Conservation (phyloP, 306 rosid species). For the Trifolium fragiferum region DNA sequence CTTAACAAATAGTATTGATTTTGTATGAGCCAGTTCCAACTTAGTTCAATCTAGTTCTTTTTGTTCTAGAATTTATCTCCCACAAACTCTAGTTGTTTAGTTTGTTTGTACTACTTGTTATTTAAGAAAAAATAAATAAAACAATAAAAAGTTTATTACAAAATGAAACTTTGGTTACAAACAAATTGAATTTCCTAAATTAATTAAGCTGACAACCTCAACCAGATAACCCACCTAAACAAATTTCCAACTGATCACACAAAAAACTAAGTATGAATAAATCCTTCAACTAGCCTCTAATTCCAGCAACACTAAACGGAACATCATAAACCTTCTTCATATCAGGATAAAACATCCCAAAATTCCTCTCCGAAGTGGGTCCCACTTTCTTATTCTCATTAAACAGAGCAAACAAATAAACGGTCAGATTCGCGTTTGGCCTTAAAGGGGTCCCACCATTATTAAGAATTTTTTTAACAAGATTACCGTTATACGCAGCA, state of each 20-base stretch:
- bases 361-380: constrained; percentile 84
- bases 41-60: no score
- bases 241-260: constrained; percentile 11
- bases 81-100: no score
- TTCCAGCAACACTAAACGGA: constrained; percentile 66
- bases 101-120: no score
- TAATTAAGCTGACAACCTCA: neutral
- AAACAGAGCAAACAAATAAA: constrained; percentile 84
- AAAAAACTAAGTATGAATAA: neutral
- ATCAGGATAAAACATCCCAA: constrained; percentile 83
- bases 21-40: no score
- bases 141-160: no score
- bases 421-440: constrained; percentile 88
- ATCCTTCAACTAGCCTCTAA: constrained; percentile 29
- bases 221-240: constrained; percentile 8
- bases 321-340: constrained; percentile 72
- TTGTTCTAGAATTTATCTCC: no score
- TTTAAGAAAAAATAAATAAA: no score
- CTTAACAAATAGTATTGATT: no score
- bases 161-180: constrained; percentile 26
- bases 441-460: constrained; percentile 81
- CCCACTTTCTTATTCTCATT: constrained; percentile 83
- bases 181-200: constrained; percentile 20
- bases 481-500: constrained; percentile 89
- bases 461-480: constrained; percentile 73